Evolutionary conservation across 2,329 filamentous ascomycete genomes (phyloP).

Genomic region (Fusarium proliferatum): DNA sequence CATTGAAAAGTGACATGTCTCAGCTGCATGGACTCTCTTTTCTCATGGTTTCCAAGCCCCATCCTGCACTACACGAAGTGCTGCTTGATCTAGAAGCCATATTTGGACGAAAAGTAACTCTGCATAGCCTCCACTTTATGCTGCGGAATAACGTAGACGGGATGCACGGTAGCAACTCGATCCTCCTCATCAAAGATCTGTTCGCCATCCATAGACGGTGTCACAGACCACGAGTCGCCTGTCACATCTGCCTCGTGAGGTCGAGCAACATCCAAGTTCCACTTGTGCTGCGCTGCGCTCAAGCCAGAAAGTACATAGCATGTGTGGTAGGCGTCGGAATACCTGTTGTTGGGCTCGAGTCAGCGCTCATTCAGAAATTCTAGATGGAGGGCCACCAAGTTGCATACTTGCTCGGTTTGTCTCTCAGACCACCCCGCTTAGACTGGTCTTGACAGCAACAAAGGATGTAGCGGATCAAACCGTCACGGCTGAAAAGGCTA

Average conservation of each 20-base stretch:
- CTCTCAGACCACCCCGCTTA: slow-evolving; percentile 82
- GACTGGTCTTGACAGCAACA: slow-evolving; percentile 83
- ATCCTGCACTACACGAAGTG: slow-evolving; percentile 2
- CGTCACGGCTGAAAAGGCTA: slow-evolving; percentile 82
- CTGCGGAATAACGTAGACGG: slow-evolving; percentile 86
- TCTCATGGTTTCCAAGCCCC: slow-evolving; percentile 7
- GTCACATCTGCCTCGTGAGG: slow-evolving; percentile 49
- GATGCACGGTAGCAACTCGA: slow-evolving; percentile 77
- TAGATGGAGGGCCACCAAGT: slow-evolving; percentile 19
- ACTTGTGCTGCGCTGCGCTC: slow-evolving; percentile 81
- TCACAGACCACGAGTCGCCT: slow-evolving; percentile 58
- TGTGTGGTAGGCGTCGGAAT: slow-evolving; percentile 89
- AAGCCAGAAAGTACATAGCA: slow-evolving; percentile 91
- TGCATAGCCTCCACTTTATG: slow-evolving; percentile 72
- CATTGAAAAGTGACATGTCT: slow-evolving; percentile 2
- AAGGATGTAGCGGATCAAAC: slow-evolving; percentile 88
- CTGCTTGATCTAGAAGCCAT: slow-evolving; percentile 61
- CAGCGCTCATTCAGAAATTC: slow-evolving; percentile 33
- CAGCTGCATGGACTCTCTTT: slow-evolving; percentile 14
- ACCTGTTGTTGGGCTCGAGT: slow-evolving; percentile 57
- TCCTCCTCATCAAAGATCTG: slow-evolving; percentile 79
- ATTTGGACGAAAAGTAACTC: slow-evolving; percentile 71
- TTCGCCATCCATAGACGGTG: slow-evolving; percentile 63
- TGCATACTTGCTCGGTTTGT: slow-evolving; percentile 89
- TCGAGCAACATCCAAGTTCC: slow-evolving; percentile 57